Conservation (phyloP, 2,329 filamentous ascomycete species). For the Colletotrichum sp. region DNA sequence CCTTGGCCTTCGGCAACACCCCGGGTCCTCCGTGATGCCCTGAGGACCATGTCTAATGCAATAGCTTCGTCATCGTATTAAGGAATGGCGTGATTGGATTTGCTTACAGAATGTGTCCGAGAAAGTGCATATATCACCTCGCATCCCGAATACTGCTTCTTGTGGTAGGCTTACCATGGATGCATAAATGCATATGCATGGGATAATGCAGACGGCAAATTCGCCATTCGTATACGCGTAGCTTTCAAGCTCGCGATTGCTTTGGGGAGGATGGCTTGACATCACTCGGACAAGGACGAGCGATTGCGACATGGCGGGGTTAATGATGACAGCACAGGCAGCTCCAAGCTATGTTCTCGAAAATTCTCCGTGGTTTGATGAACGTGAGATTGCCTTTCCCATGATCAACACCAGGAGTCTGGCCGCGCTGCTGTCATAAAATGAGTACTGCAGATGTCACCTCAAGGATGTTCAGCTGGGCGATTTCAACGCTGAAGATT, state of each 20-base stretch:
- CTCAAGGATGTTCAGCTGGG: neutral
- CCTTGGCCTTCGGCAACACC: neutral
- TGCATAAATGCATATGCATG: neutral
- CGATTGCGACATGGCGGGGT: constrained; percentile 8
- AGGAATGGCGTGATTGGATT: neutral
- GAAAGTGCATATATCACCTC: neutral
- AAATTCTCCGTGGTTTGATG: neutral
- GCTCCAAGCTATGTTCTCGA: neutral
- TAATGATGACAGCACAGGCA: neutral
- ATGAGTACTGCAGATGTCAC: neutral
- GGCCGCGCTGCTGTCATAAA: neutral
- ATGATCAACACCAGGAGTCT: neutral
- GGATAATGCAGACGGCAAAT: neutral
- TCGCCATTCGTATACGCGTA: neutral
- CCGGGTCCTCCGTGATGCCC: neutral
- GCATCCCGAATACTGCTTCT: neutral
- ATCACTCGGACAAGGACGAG: neutral
- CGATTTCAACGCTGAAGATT: neutral
- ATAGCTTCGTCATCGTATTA: neutral
- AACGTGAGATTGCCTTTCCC: neutral
- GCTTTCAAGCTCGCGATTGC: neutral
- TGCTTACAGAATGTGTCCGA: neutral
- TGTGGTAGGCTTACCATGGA: neutral
- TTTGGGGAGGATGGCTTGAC: neutral
- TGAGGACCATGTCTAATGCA: neutral